Conservation (phyloP, 768 basidiomycete genomes). For the Auricularia cornea region DNA sequence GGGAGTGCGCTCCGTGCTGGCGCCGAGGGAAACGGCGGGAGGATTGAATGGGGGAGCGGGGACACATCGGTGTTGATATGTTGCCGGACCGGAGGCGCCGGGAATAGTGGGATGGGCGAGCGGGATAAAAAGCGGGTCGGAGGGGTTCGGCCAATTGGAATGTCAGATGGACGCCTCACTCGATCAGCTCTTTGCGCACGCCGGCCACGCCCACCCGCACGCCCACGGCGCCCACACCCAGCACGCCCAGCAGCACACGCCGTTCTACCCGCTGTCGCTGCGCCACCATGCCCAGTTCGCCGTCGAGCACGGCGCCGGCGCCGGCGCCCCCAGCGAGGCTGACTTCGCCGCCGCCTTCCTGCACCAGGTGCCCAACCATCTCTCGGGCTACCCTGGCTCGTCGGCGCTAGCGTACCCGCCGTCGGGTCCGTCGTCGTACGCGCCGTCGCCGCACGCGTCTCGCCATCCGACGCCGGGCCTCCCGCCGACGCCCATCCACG, state of each 20-base stretch:
- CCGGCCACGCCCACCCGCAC: slow-evolving; percentile 24
- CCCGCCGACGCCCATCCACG: slow-evolving; percentile 25
- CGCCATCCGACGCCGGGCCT: slow-evolving; percentile 17
- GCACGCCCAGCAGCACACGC: slow-evolving; percentile 12
- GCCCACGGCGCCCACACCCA: slow-evolving; percentile 10
- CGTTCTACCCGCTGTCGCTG: slow-evolving; percentile 1
- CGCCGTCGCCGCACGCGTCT: slow-evolving; percentile 10
- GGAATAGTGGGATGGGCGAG: background rate
- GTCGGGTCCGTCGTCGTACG: slow-evolving; percentile 8
- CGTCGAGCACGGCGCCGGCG: slow-evolving; percentile 1
- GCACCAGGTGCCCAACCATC: slow-evolving; percentile 15
- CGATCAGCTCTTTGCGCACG: slow-evolving; percentile 56
- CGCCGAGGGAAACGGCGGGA: too few relatives aligned
- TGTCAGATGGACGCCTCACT: slow-evolving; percentile 40
- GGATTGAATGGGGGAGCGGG: background rate
- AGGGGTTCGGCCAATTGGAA: slow-evolving; percentile 29
- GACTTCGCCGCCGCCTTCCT: slow-evolving; percentile 1
- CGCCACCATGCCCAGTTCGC: slow-evolving; percentile 19
- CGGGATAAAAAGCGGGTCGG: background rate
- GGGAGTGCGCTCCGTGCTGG: too few relatives aligned
- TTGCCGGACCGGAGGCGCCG: background rate
- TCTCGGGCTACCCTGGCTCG: slow-evolving; percentile 17
- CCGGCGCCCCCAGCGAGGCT: too few relatives aligned
- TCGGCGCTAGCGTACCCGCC: slow-evolving; percentile 24
- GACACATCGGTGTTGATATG: background rate